A percentile compares a stretch with the other conserved stretches of the same genome.
Evolutionary conservation across 2,329 filamentous ascomycete species (phyloP).

Genomic region (Akanthomyces dipterigenus): DNA sequence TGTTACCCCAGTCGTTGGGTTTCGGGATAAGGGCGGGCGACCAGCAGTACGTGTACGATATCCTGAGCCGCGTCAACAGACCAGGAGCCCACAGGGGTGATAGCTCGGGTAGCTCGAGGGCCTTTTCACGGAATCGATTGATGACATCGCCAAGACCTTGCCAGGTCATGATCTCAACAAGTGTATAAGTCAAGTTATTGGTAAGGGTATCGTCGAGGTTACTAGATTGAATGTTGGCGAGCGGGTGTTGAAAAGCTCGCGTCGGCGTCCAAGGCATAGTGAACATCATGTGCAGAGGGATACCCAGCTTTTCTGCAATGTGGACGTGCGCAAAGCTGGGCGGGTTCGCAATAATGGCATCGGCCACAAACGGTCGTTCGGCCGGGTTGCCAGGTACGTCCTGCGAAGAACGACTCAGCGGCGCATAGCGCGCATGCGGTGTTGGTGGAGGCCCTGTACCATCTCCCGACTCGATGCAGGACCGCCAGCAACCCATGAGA

Average conservation of each 20-base stretch:
- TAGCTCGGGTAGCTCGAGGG: conserved; percentile 68
- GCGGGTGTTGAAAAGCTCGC: conserved; percentile 75
- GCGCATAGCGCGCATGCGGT: conserved; percentile 40
- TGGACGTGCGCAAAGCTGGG: conserved; percentile 73
- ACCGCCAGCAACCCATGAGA: conserved; percentile 78
- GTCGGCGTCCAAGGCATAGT: conserved; percentile 93
- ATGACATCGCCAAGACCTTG: conserved; percentile 87
- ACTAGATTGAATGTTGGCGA: conserved; percentile 72
- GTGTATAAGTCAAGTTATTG: conserved; percentile 75
- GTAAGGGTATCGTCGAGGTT: conserved; percentile 71
- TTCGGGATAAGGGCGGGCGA: conserved; percentile 74
- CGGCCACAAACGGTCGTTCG: conserved; percentile 68
- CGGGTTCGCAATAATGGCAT: conserved; percentile 73
- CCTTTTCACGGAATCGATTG: conserved; percentile 73
- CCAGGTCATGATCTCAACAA: conserved; percentile 91
- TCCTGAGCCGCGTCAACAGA: conserved; percentile 64
- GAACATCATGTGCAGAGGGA: conserved; percentile 81
- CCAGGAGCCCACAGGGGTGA: conserved; percentile 79
- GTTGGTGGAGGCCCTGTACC: conserved; percentile 46
- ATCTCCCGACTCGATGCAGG: conserved; percentile 73
- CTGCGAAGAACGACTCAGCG: conserved; percentile 30
- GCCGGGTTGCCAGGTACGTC: conserved; percentile 34
- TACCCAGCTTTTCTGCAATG: conserved; percentile 66
- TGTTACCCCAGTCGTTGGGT: conserved; percentile 65
- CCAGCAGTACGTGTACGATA: conserved; percentile 93